Percentiles rank a stretch among this genome's conserved stretches.
Evolutionary conservation across 2,329 filamentous ascomycete species (phyloP).

Genomic region (Pleomassaria siparia): DNA sequence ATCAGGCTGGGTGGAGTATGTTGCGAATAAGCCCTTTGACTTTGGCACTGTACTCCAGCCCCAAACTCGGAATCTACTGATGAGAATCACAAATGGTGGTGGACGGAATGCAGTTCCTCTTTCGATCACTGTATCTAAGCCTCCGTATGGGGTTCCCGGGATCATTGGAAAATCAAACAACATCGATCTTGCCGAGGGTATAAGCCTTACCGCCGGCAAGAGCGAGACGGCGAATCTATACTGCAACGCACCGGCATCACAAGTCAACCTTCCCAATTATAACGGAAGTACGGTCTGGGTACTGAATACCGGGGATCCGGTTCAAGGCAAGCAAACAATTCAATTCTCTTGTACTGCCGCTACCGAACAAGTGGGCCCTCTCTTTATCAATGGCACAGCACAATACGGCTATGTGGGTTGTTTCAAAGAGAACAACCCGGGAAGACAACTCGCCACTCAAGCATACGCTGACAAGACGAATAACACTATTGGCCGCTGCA

Average conservation of each 20-base stretch:
- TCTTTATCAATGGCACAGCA: slow-evolving; percentile 48
- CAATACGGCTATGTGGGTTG: slow-evolving; percentile 59
- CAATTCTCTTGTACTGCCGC: slow-evolving; percentile 57
- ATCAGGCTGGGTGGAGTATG: slow-evolving; percentile 53
- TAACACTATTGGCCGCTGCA: slow-evolving; percentile 51
- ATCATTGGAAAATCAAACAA: slow-evolving; percentile 58
- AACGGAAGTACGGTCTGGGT: slow-evolving; percentile 55
- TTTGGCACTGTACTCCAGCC: slow-evolving; percentile 61
- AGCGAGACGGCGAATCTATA: slow-evolving; percentile 56
- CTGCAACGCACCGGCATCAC: slow-evolving; percentile 58
- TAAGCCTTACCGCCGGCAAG: slow-evolving; percentile 51
- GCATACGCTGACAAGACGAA: slow-evolving; percentile 42
- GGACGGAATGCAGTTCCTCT: slow-evolving; percentile 49
- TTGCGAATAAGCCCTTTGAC: slow-evolving; percentile 48
- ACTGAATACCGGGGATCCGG: slow-evolving; percentile 59
- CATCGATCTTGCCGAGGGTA: slow-evolving; percentile 61
- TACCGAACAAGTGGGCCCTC: slow-evolving; percentile 55
- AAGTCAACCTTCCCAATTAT: slow-evolving; percentile 59
- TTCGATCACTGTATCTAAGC: slow-evolving; percentile 62
- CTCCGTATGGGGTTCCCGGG: slow-evolving; percentile 58
- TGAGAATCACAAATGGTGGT: slow-evolving; percentile 59
- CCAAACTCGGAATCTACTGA: slow-evolving; percentile 49
- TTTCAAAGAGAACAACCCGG: slow-evolving; percentile 59
- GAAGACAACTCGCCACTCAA: slow-evolving; percentile 52
- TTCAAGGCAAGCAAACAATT: slow-evolving; percentile 55